phyloP scores from a whole-genome alignment of 2,329 filamentous ascomycete genomes.

The Clarireedia monteithiana region DNA sequence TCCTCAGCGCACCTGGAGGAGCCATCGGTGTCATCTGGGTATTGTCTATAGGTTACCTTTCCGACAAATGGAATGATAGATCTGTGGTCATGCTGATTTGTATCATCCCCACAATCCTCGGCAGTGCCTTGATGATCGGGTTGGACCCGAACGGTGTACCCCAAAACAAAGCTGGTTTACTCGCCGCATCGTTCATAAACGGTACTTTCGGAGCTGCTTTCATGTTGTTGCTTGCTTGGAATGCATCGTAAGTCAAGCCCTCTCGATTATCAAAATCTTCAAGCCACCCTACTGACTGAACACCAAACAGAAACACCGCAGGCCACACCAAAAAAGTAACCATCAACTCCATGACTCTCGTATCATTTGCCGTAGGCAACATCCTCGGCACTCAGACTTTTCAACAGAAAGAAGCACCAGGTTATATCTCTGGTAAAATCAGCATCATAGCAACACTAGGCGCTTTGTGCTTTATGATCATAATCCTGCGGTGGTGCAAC shows the following conservation, averaged over 20 bases:
- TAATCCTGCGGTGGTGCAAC: conserved; percentile 20
- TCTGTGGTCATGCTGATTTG: too few relatives aligned
- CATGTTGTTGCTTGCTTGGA: conserved; percentile 43
- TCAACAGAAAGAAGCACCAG: conserved; percentile 13
- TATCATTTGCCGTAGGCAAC: conserved; percentile 43
- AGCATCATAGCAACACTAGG: not conserved
- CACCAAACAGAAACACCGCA: conserved; percentile 34
- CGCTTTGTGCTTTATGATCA: too few relatives aligned
- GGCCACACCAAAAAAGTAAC: conserved; percentile 42
- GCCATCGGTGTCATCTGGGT: conserved; percentile 43
- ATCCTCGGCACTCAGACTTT: conserved; percentile 35
- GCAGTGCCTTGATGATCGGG: too few relatives aligned
- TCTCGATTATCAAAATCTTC: conserved; percentile 42
- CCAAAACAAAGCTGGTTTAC: too few relatives aligned
- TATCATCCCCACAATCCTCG: too few relatives aligned
- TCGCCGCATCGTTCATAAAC: too few relatives aligned
- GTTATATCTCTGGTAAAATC: not conserved
- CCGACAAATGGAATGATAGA: conserved; percentile 16
- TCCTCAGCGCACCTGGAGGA: conserved; percentile 44
- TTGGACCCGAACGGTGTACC: too few relatives aligned
- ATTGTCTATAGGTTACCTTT: conserved; percentile 40
- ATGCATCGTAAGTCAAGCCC: conserved; percentile 42
- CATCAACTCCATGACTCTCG: conserved; percentile 39
- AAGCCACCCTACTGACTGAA: conserved; percentile 7
- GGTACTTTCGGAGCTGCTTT: not conserved